Evolutionary conservation across 163 green algal species (phyloP), one percentile per base, ranked within the genome.

Genomic region (Scenedesmus sp.): DNA sequence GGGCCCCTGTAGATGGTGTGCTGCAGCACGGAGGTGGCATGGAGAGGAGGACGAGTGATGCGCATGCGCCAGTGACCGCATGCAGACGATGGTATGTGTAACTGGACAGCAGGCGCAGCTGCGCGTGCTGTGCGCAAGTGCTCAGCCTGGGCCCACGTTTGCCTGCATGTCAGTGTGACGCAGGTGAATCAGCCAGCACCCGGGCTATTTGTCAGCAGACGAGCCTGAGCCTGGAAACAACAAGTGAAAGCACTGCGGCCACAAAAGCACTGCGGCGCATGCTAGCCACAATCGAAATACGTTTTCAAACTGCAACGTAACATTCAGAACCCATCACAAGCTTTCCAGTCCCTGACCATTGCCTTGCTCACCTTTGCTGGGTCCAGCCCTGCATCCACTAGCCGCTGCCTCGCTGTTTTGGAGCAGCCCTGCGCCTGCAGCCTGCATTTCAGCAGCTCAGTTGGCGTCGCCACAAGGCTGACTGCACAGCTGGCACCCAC

Each of bases 381-480:
- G 86, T 93, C 91, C 22, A 87, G n/a, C 9, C 87, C 92, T 35
- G 93, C 89, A 56, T 91, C 84, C 46, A 88, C 43, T 15, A 96
- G 82, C 40, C 92, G 80, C 81, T 88, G 61, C 42, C 30, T 16
- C 1, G 92, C 92, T 51, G 81, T 88, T 30, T 56, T 51, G 26
- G 46, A 16, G 73, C 85, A 86, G 82, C 95, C 88, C 91, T 95
- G 92, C n/a, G 91, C 90, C 87, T 98, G 96, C 53, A 98, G 89
- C 56, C 96, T 87, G 93, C 96, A 98, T 91, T 98, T 98, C 80
- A 98, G 89, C 43, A 98, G 95, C 92, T 98, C 96, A n/a, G 96
- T 98, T 9, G 96, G 96, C 76, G 93, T 97, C 24, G 96, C 96
- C 59, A 98, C 85, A 49, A 98, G 92, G 49, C 92, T 94, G n/a